Evolutionary conservation across 179 eudicot species (phyloP).

Genomic region (Heliamphora pulchella): DNA sequence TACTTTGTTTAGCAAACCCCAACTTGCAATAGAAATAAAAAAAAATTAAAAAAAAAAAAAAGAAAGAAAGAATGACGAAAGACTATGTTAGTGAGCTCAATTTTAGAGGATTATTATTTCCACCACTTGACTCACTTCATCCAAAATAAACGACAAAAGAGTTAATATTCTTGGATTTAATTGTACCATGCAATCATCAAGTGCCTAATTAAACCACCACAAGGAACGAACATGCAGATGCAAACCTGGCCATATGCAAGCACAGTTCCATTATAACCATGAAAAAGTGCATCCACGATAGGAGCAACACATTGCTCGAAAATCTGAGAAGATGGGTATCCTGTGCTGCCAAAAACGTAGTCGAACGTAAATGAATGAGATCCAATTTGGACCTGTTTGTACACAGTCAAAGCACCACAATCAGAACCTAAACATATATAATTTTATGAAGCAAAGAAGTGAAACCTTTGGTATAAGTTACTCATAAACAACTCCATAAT

Average conservation of each 20-base stretch:
- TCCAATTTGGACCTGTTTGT: conserved; percentile 80
- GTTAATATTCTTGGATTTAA: not conserved
- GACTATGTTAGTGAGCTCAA: not conserved
- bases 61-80: not conserved
- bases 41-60: not conserved
- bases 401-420: not conserved
- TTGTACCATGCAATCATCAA: not conserved
- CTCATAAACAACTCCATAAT: not conserved
- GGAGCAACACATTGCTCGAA: conserved; percentile 77
- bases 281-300: conserved; percentile 62
- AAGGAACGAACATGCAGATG: not conserved
- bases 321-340: conserved; percentile 37
- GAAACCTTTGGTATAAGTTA: not conserved
- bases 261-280: conserved; percentile 87
- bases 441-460: not conserved
- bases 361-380: conserved; percentile 80
- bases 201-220: not conserved
- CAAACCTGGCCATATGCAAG: conserved; percentile 94
- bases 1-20: not conserved
- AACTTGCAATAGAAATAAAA: not conserved
- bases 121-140: not conserved
- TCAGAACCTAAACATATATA: not conserved
- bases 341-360: conserved; percentile 68
- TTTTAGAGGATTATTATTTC: not conserved
- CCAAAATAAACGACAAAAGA: not conserved